Evolutionary conservation across 306 rosid species (phyloP).

Genomic region (Amphicarpaea edgeworthii): DNA sequence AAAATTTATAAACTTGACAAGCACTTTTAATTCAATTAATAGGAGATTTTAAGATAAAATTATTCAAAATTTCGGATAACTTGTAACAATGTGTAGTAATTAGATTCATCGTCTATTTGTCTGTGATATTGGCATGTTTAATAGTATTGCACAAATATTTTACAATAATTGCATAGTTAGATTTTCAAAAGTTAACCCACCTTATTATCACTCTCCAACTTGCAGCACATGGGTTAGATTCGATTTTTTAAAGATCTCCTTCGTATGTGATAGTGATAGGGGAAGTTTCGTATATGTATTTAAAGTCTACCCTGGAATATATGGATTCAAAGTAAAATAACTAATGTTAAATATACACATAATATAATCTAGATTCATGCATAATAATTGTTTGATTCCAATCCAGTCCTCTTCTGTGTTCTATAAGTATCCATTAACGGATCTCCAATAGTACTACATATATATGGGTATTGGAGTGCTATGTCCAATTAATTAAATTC

Average conservation of each 20-base stretch:
- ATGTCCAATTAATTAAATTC: neutral
- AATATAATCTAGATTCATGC: too few species aligned
- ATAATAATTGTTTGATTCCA: neutral
- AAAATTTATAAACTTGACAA: neutral
- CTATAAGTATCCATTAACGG: neutral
- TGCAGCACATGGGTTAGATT: neutral
- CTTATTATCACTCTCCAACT: neutral
- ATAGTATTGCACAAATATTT: neutral
- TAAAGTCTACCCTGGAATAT: too few species aligned
- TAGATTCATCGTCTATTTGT: too few species aligned
- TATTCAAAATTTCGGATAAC: neutral
- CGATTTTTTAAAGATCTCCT: neutral
- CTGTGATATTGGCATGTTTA: neutral
- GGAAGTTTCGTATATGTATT: neutral
- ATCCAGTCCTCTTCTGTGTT: neutral
- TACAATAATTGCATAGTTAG: neutral
- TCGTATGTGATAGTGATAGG: neutral
- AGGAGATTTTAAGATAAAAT: neutral
- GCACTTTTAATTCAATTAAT: neutral
- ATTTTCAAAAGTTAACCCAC: neutral
- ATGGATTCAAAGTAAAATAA: neutral
- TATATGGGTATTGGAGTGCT: neutral
- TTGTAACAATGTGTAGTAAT: too few species aligned
- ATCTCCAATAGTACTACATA: neutral
- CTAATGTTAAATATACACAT: neutral